A percentile compares a stretch with the other conserved stretches of the same genome.
Evolutionary conservation across 148 eudicot species (phyloP).

Genomic region (Camellia sinensis): DNA sequence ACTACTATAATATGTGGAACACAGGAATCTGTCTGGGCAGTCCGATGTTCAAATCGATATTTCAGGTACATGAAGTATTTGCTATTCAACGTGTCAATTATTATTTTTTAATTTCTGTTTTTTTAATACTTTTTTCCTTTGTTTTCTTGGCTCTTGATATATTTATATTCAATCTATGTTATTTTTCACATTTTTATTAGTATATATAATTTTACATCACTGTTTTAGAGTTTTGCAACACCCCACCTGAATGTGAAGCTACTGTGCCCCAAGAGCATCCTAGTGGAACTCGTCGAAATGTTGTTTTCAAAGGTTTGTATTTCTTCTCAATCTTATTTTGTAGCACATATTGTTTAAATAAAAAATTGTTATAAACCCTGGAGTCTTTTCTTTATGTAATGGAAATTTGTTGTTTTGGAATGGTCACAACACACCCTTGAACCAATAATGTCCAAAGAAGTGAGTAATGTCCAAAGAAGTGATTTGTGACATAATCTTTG

Average conservation of each 20-base stretch:
- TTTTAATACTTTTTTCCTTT: neutral
- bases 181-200: neutral
- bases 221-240: conserved; percentile 45
- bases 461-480: neutral
- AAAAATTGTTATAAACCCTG: neutral
- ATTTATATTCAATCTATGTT: neutral
- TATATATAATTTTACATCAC: neutral
- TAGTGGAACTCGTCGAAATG: conserved; percentile 48
- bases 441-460: neutral
- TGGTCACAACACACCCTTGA: neutral
- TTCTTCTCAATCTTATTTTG: neutral
- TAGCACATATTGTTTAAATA: neutral
- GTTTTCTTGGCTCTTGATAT: neutral
- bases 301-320: conserved; percentile 67
- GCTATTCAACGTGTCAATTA: neutral
- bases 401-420: neutral
- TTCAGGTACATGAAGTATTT: conserved; percentile 39
- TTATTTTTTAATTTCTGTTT: neutral
- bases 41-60: conserved; percentile 40
- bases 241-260: conserved; percentile 34
- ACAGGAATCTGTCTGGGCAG: conserved; percentile 37
- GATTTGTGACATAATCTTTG: neutral
- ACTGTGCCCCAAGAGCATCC: conserved; percentile 32
- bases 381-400: neutral
- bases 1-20: conserved; percentile 11